Evolutionary conservation across 257 asterid genomes (phyloP).

Genomic region (Voacanga thouarsii): DNA sequence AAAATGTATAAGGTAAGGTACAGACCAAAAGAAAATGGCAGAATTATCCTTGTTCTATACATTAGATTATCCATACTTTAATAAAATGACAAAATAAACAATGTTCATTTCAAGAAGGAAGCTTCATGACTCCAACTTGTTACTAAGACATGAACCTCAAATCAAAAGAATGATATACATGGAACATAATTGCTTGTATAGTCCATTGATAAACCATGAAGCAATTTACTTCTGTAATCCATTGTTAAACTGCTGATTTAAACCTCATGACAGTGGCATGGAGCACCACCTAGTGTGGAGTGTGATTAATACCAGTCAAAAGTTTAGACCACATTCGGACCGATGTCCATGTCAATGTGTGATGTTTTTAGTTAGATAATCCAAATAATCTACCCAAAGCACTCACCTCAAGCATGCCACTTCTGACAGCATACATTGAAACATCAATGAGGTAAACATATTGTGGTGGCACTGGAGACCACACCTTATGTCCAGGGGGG

Average conservation of each 20-base stretch:
- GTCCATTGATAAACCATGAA: no score
- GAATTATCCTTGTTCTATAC: neutral
- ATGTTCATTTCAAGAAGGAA: neutral
- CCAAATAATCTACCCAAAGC: constrained; percentile 1
- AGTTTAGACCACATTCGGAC: neutral
- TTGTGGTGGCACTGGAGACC: constrained; percentile 85
- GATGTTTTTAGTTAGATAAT: neutral
- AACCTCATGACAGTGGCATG: neutral
- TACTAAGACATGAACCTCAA: neutral
- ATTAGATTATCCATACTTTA: neutral
- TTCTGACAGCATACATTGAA: constrained; percentile 74
- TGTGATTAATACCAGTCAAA: neutral
- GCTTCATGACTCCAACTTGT: neutral
- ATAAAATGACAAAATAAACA: no score
- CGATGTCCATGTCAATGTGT: neutral
- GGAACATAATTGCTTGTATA: neutral
- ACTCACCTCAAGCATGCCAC: constrained; percentile 91
- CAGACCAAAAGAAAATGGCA: neutral
- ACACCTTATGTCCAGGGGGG: constrained; percentile 80
- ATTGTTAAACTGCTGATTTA: neutral
- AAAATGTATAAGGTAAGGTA: neutral
- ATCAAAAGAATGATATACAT: neutral
- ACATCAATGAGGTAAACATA: constrained; percentile 89
- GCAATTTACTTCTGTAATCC: neutral
- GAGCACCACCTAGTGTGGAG: neutral